Evolutionary conservation across 2,329 filamentous ascomycete genomes (phyloP).

Genomic region (Colletotrichum cereale): DNA sequence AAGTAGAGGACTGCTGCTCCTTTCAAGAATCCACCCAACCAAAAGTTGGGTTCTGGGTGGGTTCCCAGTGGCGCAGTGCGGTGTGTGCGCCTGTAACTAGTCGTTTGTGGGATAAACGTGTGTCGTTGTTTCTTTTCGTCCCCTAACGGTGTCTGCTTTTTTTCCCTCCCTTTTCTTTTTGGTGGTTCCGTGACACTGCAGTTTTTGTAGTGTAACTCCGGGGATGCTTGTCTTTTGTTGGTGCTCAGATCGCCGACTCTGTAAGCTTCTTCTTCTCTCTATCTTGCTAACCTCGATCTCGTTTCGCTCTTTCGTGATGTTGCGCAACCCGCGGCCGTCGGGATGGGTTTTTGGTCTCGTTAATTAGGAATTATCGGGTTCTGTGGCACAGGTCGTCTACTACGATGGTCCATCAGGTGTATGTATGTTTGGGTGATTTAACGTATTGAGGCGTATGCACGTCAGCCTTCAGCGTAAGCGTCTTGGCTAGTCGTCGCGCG

Average conservation of each 20-base stretch:
- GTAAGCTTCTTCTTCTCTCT: constrained; percentile 1
- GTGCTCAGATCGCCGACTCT: background rate
- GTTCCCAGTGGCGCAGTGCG: constrained; percentile 15
- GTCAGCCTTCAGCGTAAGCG: constrained; percentile 7
- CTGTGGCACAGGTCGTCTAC: constrained; percentile 19
- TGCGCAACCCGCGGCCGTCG: background rate
- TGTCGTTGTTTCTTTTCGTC: constrained; percentile 27
- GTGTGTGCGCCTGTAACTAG: constrained; percentile 32
- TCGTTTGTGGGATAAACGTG: constrained; percentile 20
- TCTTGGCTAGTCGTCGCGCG: constrained; percentile 21
- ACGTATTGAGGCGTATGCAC: constrained; percentile 18
- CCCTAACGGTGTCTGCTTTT: constrained; percentile 3
- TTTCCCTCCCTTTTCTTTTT: constrained; percentile 13
- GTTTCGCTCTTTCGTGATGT: background rate
- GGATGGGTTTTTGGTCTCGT: constrained; percentile 21
- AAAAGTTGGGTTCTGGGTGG: constrained; percentile 16
- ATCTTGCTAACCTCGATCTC: constrained; percentile 1
- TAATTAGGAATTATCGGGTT: constrained; percentile 31
- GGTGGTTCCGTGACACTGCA: constrained; percentile 18
- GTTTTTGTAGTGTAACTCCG: constrained; percentile 16
- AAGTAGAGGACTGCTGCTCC: constrained; percentile 10
- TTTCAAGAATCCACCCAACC: constrained; percentile 21
- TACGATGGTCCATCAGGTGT: constrained; percentile 28
- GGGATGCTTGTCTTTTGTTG: constrained; percentile 12
- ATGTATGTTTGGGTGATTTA: constrained; percentile 1